A percentile compares a stretch with the other conserved stretches of the same genome.
Evolutionary conservation across 1,284 basidiomycete genomes (phyloP).

Genomic region (Gomphus bonarii): DNA sequence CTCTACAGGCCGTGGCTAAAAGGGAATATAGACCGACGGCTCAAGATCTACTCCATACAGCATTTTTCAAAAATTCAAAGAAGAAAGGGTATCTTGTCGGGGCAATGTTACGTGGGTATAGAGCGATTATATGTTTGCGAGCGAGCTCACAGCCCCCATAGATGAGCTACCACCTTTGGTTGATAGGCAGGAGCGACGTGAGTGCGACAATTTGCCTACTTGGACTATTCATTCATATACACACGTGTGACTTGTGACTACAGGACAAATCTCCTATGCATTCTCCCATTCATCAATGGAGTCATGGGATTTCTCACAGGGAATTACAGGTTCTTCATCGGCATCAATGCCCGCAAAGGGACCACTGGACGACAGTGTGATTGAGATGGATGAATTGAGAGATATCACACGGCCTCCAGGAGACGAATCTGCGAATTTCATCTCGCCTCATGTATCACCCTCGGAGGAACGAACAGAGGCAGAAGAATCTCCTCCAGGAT

Average conservation of each 20-base stretch:
- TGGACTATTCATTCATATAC: background rate
- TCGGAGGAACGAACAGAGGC: background rate
- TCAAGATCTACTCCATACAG: constrained; percentile 63
- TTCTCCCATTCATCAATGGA: constrained; percentile 41
- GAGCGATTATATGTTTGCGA: background rate
- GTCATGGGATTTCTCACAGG: constrained; percentile 52
- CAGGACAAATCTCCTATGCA: constrained; percentile 26
- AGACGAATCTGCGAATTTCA: background rate
- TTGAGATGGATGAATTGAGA: constrained; percentile 10
- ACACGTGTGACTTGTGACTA: no score
- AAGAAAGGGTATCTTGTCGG: constrained; percentile 65
- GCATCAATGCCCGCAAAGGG: background rate
- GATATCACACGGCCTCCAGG: background rate
- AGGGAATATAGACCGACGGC: constrained; percentile 51
- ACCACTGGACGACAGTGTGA: constrained; percentile 1
- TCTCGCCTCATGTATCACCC: background rate
- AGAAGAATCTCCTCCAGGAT: background rate
- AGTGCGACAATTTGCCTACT: background rate
- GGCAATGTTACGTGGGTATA: constrained; percentile 52
- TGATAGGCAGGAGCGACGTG: constrained; percentile 56
- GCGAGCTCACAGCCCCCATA: constrained; percentile 20
- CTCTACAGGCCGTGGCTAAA: background rate
- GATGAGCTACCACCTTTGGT: constrained; percentile 57
- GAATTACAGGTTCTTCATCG: background rate
- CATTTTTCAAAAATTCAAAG: constrained; percentile 73